Evolutionary conservation across 1,284 basidiomycete genomes (phyloP).

Genomic region (Ceratobasidium sp.): DNA sequence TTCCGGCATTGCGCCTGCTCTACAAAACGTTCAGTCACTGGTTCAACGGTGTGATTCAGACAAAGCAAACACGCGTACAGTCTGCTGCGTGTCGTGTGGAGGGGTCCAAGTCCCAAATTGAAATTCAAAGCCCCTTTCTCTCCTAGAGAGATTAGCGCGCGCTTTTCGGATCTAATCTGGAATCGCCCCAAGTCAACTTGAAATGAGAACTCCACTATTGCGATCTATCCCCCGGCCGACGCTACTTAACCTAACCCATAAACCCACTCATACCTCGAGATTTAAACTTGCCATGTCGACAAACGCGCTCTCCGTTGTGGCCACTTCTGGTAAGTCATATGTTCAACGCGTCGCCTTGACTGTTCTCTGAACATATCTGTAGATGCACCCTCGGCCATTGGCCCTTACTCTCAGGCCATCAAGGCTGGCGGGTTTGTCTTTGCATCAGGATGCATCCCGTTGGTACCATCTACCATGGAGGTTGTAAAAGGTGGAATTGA

Average conservation of each 20-base stretch:
- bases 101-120: conserved; percentile 4
- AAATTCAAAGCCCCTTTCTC: conserved; percentile 19
- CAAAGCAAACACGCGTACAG: too few species aligned
- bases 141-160: conserved; percentile 8
- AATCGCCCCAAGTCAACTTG: conserved; percentile 5
- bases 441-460: conserved; percentile 88
- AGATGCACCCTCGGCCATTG: conserved; percentile 89
- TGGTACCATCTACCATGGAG: conserved; percentile 79
- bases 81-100: neutral
- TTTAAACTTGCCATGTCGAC: conserved; percentile 21
- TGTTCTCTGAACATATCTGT: neutral
- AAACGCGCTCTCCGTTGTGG: conserved; percentile 12
- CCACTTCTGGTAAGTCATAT: conserved; percentile 17
- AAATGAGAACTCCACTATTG: conserved; percentile 22
- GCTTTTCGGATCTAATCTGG: conserved; percentile 38
- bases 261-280: neutral
- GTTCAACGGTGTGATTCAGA: too few species aligned
- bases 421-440: conserved; percentile 88
- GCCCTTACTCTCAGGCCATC: conserved; percentile 91
- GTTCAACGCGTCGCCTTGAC: neutral
- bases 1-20: conserved; percentile 7
- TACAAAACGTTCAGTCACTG: neutral
- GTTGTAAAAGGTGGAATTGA: conserved; percentile 84
- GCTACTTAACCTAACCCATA: neutral
- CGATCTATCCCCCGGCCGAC: conserved; percentile 2